phyloP scores from a whole-genome alignment of 257 asterid species.

The Jasminum sambac region DNA sequence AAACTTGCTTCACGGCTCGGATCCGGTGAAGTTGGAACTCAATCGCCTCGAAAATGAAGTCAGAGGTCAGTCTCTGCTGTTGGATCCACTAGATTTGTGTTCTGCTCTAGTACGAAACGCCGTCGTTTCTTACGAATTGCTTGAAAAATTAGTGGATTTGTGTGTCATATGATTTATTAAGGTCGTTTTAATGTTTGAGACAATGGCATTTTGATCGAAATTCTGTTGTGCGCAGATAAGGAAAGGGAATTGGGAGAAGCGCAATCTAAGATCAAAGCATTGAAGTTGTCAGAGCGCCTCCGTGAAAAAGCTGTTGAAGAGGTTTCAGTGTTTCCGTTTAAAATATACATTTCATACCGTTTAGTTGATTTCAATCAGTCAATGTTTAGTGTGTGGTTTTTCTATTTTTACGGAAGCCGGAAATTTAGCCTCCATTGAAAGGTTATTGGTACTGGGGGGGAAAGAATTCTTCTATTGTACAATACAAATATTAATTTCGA shows the following conservation, averaged over 20 bases:
- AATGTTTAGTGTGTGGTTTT: background rate
- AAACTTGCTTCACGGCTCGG: conserved; percentile 96
- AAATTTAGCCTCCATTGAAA: background rate
- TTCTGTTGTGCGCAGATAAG: conserved; percentile 50
- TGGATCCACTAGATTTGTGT: conserved; percentile 72
- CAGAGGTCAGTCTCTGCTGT: conserved; percentile 77
- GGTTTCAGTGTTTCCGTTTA: conserved; percentile 38
- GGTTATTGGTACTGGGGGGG: background rate
- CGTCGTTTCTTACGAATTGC: conserved; percentile 24
- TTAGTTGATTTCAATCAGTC: background rate
- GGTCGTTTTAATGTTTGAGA: conserved; percentile 12
- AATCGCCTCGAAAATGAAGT: conserved; percentile 98
- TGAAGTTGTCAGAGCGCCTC: conserved; percentile 72
- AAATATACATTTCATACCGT: conserved; percentile 8
- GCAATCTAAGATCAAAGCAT: conserved; percentile 81
- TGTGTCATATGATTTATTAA: conserved; percentile 7
- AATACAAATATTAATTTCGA: background rate
- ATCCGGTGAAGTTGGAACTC: conserved; percentile 99
- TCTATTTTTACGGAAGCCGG: background rate
- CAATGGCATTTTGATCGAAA: conserved; percentile 1
- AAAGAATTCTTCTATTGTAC: background rate
- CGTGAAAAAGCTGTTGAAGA: conserved; percentile 96
- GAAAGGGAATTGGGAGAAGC: conserved; percentile 88
- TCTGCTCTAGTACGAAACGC: conserved; percentile 27
- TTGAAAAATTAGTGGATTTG: background rate